Percentiles rank a stretch among this genome's conserved stretches.
phyloP scores from a whole-genome alignment of 1,284 basidiomycete genomes.

The Ustilago vetiveriae region DNA sequence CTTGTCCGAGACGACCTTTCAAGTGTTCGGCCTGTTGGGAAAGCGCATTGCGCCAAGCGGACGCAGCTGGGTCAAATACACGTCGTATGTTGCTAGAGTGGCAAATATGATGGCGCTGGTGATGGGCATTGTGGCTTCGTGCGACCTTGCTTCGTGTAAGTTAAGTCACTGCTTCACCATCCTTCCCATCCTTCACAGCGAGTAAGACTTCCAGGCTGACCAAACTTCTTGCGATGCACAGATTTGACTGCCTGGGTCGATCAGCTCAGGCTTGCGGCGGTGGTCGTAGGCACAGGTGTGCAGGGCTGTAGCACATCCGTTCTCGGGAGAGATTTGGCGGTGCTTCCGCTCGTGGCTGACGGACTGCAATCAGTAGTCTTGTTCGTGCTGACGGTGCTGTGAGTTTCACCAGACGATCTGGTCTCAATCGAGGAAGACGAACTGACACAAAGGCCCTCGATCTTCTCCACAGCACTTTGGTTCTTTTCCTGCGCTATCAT shows the following conservation, averaged over 20 bases:
- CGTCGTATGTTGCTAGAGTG: constrained; percentile 13
- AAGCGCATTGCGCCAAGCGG: constrained; percentile 15
- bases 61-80: constrained; percentile 17
- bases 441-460: not conserved
- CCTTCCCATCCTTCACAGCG: no score
- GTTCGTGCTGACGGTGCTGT: constrained; percentile 22
- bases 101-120: constrained; percentile 26
- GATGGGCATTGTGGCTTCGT: constrained; percentile 25
- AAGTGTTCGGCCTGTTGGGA: constrained; percentile 31
- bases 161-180: no score
- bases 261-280: constrained; percentile 7
- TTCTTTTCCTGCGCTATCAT: constrained; percentile 17
- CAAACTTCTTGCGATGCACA: no score
- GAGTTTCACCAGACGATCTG: constrained; percentile 2
- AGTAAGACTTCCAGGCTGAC: no score
- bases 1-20: constrained; percentile 26
- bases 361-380: constrained; percentile 18
- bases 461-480: constrained; percentile 3
- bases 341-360: constrained; percentile 34
- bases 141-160: constrained; percentile 32
- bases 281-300: not conserved
- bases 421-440: no score
- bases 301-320: constrained; percentile 14
- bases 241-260: constrained; percentile 17
- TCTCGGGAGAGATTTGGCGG: constrained; percentile 23